Evolutionary conservation across 805 yeast species (phyloP), one percentile per base, ranked within the genome.

Genomic region (Kurtzmaniella fragi): DNA sequence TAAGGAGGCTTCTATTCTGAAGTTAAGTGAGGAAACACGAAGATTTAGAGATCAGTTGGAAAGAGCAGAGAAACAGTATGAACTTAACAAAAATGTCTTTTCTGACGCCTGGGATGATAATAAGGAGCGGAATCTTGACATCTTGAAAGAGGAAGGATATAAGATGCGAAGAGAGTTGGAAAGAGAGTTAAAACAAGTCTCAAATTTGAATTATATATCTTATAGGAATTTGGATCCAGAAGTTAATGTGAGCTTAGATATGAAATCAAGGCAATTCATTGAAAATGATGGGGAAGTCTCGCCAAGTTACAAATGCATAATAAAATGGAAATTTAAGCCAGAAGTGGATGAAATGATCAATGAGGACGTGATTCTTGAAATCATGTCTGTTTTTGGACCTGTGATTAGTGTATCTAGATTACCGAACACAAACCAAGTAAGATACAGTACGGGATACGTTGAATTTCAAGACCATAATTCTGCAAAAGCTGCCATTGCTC

Each of bases 311-410:
- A 42, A 32, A 27, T 64, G 67, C 17, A 42, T 53, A 17, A 57
- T 75, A 17, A 65, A 59, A 45, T 76, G 80, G 79, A 75, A 73
- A 46, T 58, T 61, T 34, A 62, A 62, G 41, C 60, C 59, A 5
- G 67, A 64, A 32, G 33, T 70, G 4, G 47, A 50, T 12, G 65
- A 50, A 1, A 42, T 55, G 15, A 52, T 73, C 15, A 58, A 56
- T 16, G 46, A 43, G 1, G 68, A 59, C 1, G 52, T 65, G 2
- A 50, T 76, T 15, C 17, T 31, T 16, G 52, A 59, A 34, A 54
- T 76, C 20, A 71, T 76, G 78, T 47, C 48, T 14, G 67, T 67
- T 2, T 76, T 75, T 53, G 82, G 81, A 1, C 45, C 57, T 0
- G 50, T 75, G 2, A 40, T 28, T 11, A 25, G 44, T 1, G 41